Conservation (phyloP, 192 early-diverging fungal species). For the Coemansia reversa region DNA sequence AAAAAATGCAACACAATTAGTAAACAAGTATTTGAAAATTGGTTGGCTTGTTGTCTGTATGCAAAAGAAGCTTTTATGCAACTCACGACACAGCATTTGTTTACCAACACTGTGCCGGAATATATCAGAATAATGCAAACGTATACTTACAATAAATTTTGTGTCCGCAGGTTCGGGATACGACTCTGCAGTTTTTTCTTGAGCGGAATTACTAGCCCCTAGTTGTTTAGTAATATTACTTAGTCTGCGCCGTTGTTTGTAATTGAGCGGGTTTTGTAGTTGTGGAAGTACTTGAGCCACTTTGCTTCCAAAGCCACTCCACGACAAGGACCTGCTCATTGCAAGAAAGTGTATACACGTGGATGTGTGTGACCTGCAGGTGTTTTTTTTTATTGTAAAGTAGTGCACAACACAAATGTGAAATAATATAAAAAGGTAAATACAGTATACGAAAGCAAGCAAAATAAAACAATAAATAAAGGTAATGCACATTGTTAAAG, state of each 20-base stretch:
- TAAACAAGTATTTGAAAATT: background rate
- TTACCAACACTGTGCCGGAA: background rate
- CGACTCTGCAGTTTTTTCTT: conserved; percentile 8
- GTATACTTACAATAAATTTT: conserved; percentile 21
- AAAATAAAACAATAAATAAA: background rate
- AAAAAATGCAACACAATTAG: too few relatives aligned
- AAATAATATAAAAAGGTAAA: conserved; percentile 1
- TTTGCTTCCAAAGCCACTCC: background rate
- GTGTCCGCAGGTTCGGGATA: conserved; percentile 13
- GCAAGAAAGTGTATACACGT: background rate
- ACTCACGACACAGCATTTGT: background rate
- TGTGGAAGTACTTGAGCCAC: background rate
- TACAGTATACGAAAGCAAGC: background rate
- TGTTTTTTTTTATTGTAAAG: background rate
- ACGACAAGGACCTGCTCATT: background rate
- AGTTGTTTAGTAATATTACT: conserved; percentile 9
- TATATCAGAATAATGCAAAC: conserved; percentile 1
- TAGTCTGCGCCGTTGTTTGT: conserved; percentile 12
- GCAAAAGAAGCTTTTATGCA: background rate
- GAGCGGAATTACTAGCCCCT: background rate
- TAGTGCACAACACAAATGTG: background rate
- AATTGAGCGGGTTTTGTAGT: conserved; percentile 1
- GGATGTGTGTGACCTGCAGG: background rate
- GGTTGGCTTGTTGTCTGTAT: background rate
- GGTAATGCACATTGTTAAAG: background rate